Evolutionary conservation across 2,329 filamentous ascomycete species (phyloP).

Genomic region (Penicillium sp.): DNA sequence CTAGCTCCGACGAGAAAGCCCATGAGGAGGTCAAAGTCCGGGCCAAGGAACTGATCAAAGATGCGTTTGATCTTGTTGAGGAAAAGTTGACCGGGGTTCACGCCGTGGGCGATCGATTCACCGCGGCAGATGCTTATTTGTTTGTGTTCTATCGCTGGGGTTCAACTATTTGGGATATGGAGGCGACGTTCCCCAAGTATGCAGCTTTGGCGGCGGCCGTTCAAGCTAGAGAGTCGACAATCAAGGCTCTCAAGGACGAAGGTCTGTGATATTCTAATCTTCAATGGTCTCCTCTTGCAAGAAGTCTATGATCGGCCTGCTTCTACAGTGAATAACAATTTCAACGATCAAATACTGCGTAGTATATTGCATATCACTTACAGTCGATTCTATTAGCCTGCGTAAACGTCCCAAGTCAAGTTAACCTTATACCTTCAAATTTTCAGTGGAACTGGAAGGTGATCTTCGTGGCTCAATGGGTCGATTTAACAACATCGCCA

Average conservation of each 20-base stretch:
- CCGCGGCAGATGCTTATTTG: slow-evolving; percentile 37
- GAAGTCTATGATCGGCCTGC: not conserved
- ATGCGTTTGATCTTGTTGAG: not conserved
- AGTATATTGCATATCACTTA: not conserved
- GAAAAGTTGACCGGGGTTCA: slow-evolving; percentile 1
- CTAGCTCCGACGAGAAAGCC: slow-evolving; percentile 14
- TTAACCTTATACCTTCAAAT: not conserved
- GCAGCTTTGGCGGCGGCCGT: not conserved
- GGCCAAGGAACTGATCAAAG: not conserved
- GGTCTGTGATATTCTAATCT: not conserved
- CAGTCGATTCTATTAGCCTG: not conserved
- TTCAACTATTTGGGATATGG: not conserved
- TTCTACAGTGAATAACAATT: not conserved
- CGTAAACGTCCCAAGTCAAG: not conserved
- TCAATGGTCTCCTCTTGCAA: too few relatives aligned
- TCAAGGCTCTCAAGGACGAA: not conserved
- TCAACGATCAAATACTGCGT: not conserved
- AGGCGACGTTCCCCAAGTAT: not conserved
- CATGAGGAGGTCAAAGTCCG: not conserved
- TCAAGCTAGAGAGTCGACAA: not conserved
- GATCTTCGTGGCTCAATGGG: not conserved
- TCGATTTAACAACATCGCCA: slow-evolving; percentile 17
- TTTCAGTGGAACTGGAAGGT: not conserved
- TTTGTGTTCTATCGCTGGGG: slow-evolving; percentile 38
- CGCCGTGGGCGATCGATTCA: slow-evolving; percentile 30